Evolutionary conservation across 371 early-diverging fungal species (phyloP), one percentile per base, ranked within the genome.

Genomic region (Rhizomucor pusillus): DNA sequence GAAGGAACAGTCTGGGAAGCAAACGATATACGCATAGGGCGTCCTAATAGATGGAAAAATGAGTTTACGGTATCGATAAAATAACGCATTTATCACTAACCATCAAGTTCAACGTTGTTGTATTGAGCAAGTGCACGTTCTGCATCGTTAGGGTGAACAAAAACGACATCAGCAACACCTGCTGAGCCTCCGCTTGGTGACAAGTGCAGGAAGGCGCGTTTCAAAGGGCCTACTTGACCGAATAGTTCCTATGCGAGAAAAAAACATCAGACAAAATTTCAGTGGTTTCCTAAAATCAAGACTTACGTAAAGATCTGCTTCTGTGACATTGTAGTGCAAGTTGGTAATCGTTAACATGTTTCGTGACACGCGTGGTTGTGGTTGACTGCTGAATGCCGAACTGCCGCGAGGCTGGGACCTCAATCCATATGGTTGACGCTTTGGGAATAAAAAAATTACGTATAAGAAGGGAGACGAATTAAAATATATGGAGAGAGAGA

Each of bases 221-320:
- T 79, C 23, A 81, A 53, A 46, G 63, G 50, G 34, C 82, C 82
- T 49, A 73, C 68, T 66, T 79, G 73, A 50, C 75, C 74, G 61
- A 81, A 81, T 20, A 81, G 68, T 63, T 79, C 79, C 79, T 81
- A 57, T 10, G 48, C 13, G 7, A 46, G 7, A 29, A 29, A 29
- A 29, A 29, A 29, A 29, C 29, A 29, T 29, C 7, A 29, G 7
- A 29, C 7, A 18, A 0, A 9, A 55, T 50, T 24, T 13, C 41
- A n/a, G n/a, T n/a, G 41, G 12, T 5, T 19, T 11, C 11, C 11
- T 41, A 13, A 19, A 34, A 23, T 14, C 36, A 29, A 29, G 29
- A 63, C 73, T 66, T 75, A 86, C 86, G 59, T 84, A 75, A 57
- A 86, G 80, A 69, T 86, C 86, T 46, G 80, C 80, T 67, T 83